phyloP scores from a whole-genome alignment of 495 filamentous ascomycete genomes.

The Entonaema liquescens region DNA sequence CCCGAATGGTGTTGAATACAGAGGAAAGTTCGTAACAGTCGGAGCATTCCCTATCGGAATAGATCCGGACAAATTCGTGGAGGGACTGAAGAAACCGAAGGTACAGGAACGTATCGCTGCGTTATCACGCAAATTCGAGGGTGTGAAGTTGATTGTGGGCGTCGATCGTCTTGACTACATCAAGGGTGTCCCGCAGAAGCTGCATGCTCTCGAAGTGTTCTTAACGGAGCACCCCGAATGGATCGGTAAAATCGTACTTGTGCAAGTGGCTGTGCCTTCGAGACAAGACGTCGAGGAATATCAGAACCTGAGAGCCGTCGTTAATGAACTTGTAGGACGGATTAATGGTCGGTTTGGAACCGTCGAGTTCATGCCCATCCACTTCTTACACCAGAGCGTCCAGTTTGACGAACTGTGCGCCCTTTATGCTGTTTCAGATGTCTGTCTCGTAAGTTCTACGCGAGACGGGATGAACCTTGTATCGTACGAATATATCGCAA shows the following conservation, averaged over 20 bases:
- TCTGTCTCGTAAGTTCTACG: conserved; percentile 87
- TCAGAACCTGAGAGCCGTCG: conserved; percentile 87
- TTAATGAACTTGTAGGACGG: conserved; percentile 87
- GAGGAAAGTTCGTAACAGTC: conserved; percentile 75
- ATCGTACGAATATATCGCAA: conserved; percentile 94
- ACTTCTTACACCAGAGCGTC: conserved; percentile 93
- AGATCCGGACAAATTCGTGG: conserved; percentile 93
- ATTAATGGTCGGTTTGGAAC: conserved; percentile 96
- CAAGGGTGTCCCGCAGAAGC: conserved; percentile 94
- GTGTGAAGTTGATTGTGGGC: conserved; percentile 88
- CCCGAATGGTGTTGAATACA: conserved; percentile 81
- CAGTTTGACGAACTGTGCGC: conserved; percentile 90
- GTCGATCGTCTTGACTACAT: conserved; percentile 95
- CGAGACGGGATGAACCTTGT: conserved; percentile 99
- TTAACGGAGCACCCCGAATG: conserved; percentile 91
- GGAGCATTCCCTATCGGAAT: conserved; percentile 94
- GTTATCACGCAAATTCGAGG: conserved; percentile 82
- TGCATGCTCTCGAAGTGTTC: conserved; percentile 90
- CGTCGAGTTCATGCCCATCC: conserved; percentile 90
- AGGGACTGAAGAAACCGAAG: conserved; percentile 80
- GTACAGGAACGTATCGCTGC: conserved; percentile 81
- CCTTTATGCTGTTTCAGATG: conserved; percentile 87
- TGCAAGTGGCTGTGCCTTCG: conserved; percentile 92
- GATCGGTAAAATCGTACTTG: conserved; percentile 88
- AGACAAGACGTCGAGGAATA: conserved; percentile 96